Percentiles rank a stretch among this genome's conserved stretches.
These are phyloP conservation scores for Neurospora tetraspora DNA, from an alignment of 495 filamentous ascomycete species.

Conservation along the genomic window DNA sequence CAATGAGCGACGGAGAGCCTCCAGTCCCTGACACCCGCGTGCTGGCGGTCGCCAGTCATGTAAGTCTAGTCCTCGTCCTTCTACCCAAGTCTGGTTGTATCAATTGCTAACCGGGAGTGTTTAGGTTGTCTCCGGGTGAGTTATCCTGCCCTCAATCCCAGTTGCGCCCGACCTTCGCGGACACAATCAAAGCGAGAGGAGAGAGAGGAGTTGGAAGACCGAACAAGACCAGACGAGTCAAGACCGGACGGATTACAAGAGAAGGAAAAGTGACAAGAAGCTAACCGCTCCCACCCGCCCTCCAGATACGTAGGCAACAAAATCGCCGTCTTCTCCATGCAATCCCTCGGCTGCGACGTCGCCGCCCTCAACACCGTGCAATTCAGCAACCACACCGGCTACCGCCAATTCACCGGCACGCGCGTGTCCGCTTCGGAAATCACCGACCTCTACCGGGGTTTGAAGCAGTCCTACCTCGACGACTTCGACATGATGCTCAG, in stretches of 20 bases:
- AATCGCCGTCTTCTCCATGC: conserved; percentile 87
- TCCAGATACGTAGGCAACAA: conserved; percentile 91
- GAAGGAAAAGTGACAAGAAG: no score
- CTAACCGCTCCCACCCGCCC: neutral
- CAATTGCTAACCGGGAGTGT: conserved; percentile 23
- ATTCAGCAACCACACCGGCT: conserved; percentile 93
- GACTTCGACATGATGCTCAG: conserved; percentile 79
- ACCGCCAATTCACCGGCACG: conserved; percentile 76
- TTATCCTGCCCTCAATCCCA: neutral
- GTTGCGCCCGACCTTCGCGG: neutral
- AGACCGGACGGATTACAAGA: neutral
- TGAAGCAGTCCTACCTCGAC: conserved; percentile 70
- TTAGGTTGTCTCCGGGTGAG: conserved; percentile 75
- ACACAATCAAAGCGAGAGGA: neutral
- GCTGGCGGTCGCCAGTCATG: conserved; percentile 94
- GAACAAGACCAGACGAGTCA: conserved; percentile 1
- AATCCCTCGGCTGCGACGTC: conserved; percentile 86
- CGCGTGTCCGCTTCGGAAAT: conserved; percentile 74
- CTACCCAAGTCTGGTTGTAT: neutral
- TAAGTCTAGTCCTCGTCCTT: conserved; percentile 37
- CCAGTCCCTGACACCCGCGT: conserved; percentile 77
- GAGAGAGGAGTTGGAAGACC: neutral
- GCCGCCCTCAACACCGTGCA: conserved; percentile 90
- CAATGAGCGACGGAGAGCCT: conserved; percentile 30
- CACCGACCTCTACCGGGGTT: conserved; percentile 69